Evolutionary conservation across 2,329 filamentous ascomycete genomes (phyloP), one percentile per base, ranked within the genome.

Genomic region (Fulvia fulva): DNA sequence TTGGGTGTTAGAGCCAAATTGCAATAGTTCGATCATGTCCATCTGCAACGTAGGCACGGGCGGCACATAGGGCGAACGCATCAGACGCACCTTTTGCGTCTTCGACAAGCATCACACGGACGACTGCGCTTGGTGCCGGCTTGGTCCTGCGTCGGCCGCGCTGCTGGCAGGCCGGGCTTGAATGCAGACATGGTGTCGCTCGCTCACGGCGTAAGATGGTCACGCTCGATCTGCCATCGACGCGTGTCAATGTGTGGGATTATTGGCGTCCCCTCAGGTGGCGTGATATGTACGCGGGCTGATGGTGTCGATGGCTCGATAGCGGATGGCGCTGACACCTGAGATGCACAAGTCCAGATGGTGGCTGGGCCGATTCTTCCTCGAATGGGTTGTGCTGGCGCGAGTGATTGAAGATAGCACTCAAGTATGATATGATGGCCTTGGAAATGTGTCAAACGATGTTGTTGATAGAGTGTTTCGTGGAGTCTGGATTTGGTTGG

Each of bases 1-100:
- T 67, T 68, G 14, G 57, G 16, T 65, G 57, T 53, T 65, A 68
- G 44, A 47, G 25, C 22, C 3, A 21, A 11, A 14, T 47, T n/a
- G 2, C 57, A 61, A 53, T 61, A 57, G 52, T 56, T 60, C 4
- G 61, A 58, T 41, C 45, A 46, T 30, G 26, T 51, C 9, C 25
- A 12, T 32, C n/a, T 11, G 25, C 8, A 28, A 32, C 26, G 5
- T 12, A 16, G 19, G 25, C 25, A 32, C n/a, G 5, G n/a, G 30
- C 26, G 22, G 26, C 26, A 21, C 21, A 32, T 14, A 12, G 43
- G 30, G 30, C 30, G 50, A 43, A 34, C 30, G 30, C 28, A 34
- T 41, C 4, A 25, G 25, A 47, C 44, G 44, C 44, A 47, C 47
- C 23, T 45, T 22, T 55, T 55, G 26, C 52, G 52, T 37, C 41